A percentile compares a stretch with the other conserved stretches of the same genome.
phyloP scores from a whole-genome alignment of 345 rosid genomes.

The Nasturtium officinale region DNA sequence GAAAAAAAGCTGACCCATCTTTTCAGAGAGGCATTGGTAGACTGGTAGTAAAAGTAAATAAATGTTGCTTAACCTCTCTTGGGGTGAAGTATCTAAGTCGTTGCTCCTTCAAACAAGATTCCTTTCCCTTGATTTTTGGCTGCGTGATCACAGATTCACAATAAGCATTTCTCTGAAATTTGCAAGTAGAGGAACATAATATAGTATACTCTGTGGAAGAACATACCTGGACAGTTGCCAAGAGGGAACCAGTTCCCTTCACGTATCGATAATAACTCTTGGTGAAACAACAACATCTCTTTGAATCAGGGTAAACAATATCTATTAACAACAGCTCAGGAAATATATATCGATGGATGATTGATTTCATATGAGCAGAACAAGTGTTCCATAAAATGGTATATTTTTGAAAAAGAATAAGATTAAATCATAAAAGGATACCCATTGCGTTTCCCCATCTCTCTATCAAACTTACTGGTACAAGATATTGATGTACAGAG shows the following conservation, averaged over 20 bases:
- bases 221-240: slow-evolving; percentile 78
- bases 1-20: neutral
- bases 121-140: slow-evolving; percentile 64
- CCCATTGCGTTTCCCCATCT: slow-evolving; percentile 99
- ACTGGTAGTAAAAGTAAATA: neutral
- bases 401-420: slow-evolving; percentile 8
- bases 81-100: slow-evolving; percentile 91
- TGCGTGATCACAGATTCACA: slow-evolving; percentile 43
- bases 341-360: slow-evolving; percentile 3
- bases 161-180: slow-evolving; percentile 5
- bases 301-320: slow-evolving; percentile 89
- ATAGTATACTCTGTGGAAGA: slow-evolving; percentile 1
- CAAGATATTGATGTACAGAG: slow-evolving; percentile 56
- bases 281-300: slow-evolving; percentile 92
- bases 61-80: slow-evolving; percentile 60
- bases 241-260: slow-evolving; percentile 92
- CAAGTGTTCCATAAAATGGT: neutral
- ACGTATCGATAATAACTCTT: slow-evolving; percentile 92
- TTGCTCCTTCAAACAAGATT: slow-evolving; percentile 65
- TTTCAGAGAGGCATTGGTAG: slow-evolving; percentile 4
- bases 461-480: slow-evolving; percentile 74
- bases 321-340: slow-evolving; percentile 33
- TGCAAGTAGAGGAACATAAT: neutral
- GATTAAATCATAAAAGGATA: slow-evolving; percentile 52
- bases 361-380: neutral